Percentiles rank a stretch among this genome's conserved stretches.
These are phyloP conservation scores for Rhodotorula sp. DNA, from an alignment of 1,284 basidiomycete genomes.

Conservation along the genomic window DNA sequence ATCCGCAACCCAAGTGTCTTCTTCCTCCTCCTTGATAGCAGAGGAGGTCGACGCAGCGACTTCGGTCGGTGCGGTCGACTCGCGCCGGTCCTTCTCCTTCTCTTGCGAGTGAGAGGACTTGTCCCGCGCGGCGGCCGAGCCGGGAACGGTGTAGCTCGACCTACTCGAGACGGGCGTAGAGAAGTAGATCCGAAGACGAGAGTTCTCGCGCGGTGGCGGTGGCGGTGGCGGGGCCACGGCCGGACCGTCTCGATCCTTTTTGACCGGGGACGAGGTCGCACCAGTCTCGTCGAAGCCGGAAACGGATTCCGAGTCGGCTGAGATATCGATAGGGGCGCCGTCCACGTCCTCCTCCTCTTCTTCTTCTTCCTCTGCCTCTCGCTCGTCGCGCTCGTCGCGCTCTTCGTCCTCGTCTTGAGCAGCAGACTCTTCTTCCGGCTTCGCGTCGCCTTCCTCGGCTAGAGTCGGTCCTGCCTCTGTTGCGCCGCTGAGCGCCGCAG, in stretches of 20 bases:
- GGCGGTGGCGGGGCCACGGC: constrained; percentile 20
- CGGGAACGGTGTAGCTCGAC: constrained; percentile 16
- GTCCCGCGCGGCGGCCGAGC: neutral
- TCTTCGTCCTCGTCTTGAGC: neutral
- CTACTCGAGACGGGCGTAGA: constrained; percentile 34
- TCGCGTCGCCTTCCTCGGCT: neutral
- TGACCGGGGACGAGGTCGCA: neutral
- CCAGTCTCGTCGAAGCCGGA: neutral
- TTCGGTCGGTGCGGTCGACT: neutral
- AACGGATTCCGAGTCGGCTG: neutral
- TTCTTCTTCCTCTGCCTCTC: neutral
- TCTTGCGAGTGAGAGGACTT: constrained; percentile 12
- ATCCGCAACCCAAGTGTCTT: neutral
- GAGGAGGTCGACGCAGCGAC: too few relatives aligned
- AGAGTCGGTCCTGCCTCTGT: constrained; percentile 3
- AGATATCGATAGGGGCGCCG: constrained; percentile 21
- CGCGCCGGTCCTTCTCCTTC: neutral
- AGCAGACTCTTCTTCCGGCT: constrained; percentile 1
- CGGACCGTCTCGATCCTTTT: neutral
- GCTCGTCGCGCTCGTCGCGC: neutral
- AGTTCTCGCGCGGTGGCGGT: constrained; percentile 41
- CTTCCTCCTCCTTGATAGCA: neutral
- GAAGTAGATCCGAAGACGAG: constrained; percentile 45
- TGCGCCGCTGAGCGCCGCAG: too few relatives aligned
- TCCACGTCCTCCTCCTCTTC: constrained; percentile 51